phyloP scores from a whole-genome alignment of 164 flowering plant genomes.

The Magnolia changhungtana region DNA sequence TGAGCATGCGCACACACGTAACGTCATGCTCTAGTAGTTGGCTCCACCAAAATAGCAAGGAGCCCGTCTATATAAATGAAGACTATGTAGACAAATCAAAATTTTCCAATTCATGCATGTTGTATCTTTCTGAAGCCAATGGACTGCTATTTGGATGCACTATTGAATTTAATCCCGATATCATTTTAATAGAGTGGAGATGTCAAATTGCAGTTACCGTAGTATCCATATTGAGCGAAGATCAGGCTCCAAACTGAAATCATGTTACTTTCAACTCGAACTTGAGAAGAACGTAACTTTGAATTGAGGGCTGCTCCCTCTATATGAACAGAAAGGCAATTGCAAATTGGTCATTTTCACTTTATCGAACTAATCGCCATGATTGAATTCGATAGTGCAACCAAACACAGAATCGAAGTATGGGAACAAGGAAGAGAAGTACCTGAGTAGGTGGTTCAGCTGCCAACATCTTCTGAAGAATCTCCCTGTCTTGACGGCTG shows the following conservation, averaged over 20 bases:
- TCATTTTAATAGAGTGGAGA: no score
- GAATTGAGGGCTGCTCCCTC: neutral
- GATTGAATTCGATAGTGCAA: neutral
- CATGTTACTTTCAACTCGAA: neutral
- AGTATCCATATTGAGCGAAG: neutral
- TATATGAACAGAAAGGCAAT: neutral
- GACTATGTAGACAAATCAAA: neutral
- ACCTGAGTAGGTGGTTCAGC: neutral
- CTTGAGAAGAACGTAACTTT: neutral
- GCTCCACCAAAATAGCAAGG: no score
- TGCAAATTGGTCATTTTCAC: neutral
- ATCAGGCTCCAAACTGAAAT: neutral
- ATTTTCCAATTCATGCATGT: neutral
- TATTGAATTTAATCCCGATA: neutral
- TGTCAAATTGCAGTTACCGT: no score
- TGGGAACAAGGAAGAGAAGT: neutral
- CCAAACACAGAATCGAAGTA: no score
- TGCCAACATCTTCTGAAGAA: conserved; percentile 1
- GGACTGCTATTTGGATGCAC: neutral
- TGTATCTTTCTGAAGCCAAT: neutral
- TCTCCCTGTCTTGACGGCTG: conserved; percentile 17
- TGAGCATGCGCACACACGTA: no score
- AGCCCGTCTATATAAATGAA: no score
- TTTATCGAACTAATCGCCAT: no score
- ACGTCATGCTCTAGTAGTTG: no score